Evolutionary conservation across 176 grass and related monocot genomes (phyloP).

Genomic region (maize (Zea mays)): Zm-B73-REFERENCE-NAM-5.0 NC_050099.1:242366001-242366500

Average conservation of each 20-base stretch:
- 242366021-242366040: slow-evolving; percentile 14
- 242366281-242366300: slow-evolving; percentile 90
- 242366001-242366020: slow-evolving; percentile 82
- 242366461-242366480: slow-evolving; percentile 83
- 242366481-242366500: slow-evolving; percentile 64
- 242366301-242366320: slow-evolving; percentile 44
- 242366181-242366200: slow-evolving; percentile 72
- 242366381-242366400: slow-evolving; percentile 55
- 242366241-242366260: slow-evolving; percentile 82
- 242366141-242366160: slow-evolving; percentile 52
- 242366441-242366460: slow-evolving; percentile 93
- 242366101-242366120: not conserved
- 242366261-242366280: slow-evolving; percentile 74
- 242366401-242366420: slow-evolving; percentile 79
- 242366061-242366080: not conserved
- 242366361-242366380: not conserved
- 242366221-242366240: slow-evolving; percentile 93
- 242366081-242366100: slow-evolving; percentile 2
- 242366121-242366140: not conserved
- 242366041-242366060: not conserved
- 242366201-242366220: slow-evolving; percentile 84
- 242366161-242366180: slow-evolving; percentile 62
- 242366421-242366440: slow-evolving; percentile 80
- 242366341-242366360: not conserved
- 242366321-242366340: not conserved